Percentiles rank a stretch among this genome's conserved stretches.
These are phyloP conservation scores for Cryptosporidium canis DNA, from an alignment of 169 alveolate species.

Conservation along the genomic window DNA sequence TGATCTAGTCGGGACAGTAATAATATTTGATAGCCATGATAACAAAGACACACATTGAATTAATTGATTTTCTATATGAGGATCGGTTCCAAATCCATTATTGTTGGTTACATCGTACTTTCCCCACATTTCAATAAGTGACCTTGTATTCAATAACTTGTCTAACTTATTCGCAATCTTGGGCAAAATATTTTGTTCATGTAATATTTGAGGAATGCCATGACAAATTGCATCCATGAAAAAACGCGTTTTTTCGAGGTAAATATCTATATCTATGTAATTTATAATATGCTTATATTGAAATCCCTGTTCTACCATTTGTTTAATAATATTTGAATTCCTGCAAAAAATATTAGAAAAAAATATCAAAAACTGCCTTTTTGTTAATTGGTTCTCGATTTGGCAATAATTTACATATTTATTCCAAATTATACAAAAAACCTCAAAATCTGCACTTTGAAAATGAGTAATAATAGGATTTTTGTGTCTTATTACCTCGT, in stretches of 20 bases:
- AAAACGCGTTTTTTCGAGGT: neutral
- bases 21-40: slow-evolving; percentile 41
- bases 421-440: slow-evolving; percentile 52
- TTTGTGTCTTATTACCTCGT: slow-evolving; percentile 41
- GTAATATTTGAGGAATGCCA: neutral
- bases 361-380: neutral
- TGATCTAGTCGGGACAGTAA: neutral
- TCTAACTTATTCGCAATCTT: slow-evolving; percentile 54
- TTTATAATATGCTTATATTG: neutral
- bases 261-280: neutral
- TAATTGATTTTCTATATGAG: slow-evolving; percentile 50
- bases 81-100: neutral
- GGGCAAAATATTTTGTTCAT: slow-evolving; percentile 41
- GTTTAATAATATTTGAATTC: neutral
- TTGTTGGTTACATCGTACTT: slow-evolving; percentile 15
- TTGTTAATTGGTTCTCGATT: neutral
- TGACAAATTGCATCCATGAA: slow-evolving; percentile 1
- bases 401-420: neutral
- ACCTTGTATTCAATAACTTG: slow-evolving; percentile 8
- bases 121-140: slow-evolving; percentile 15
- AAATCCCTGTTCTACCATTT: slow-evolving; percentile 45
- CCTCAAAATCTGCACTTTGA: slow-evolving; percentile 24
- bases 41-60: slow-evolving; percentile 44
- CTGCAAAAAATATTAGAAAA: slow-evolving; percentile 11
- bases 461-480: neutral